Evolutionary conservation across 2,329 filamentous ascomycete species (phyloP), one percentile per base, ranked within the genome.

Genomic region (Diaporthe eres): DNA sequence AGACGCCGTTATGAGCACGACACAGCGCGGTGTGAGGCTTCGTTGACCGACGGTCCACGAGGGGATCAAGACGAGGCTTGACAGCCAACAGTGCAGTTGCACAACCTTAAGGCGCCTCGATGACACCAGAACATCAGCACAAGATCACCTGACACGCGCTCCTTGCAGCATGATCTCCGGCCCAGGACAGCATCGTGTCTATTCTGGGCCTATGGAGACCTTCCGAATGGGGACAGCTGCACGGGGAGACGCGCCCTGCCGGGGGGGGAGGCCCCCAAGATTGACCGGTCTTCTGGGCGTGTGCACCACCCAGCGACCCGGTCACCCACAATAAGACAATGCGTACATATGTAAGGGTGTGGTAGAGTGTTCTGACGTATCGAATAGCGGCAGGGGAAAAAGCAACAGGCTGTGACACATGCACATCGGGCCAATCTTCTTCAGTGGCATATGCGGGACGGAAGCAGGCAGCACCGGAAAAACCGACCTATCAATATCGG

Each of bases 351-450:
- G 47, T 70, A 55, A 70, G 49, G 65, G 65, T 70, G 65, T 55
- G 49, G 65, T 42, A 13, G 25, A 53, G 31, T 22, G 47, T 37
- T 31, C 63, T 68, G 63, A 68, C 63, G 34, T 39, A 53, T 68
- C 63, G 63, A 68, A 68, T 25, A 25, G 49, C 49, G 49, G 49
- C 65, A 70, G 49, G 34, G 13, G n/a, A 28, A 70, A 70, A 70
- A 70, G 65, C 65, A 70, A 55, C 34, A 42, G 34, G 31, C 65
- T 70, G 65, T 70, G 65, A 42, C 65, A 53, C 65, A 70, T 55
- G 65, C 47, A 55, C 49, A 70, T 70, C 65, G 65, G 65, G 65
- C 65, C 65, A 70, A 70, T 70, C 34, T 70, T 70, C 65, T 53
- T 55, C 65, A 70, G 65, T 70, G 65, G 65, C 49, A 70, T 70